Base-by-base conservation (phyloP, 257 asterid species). In the Gentiana dahurica region DNA sequence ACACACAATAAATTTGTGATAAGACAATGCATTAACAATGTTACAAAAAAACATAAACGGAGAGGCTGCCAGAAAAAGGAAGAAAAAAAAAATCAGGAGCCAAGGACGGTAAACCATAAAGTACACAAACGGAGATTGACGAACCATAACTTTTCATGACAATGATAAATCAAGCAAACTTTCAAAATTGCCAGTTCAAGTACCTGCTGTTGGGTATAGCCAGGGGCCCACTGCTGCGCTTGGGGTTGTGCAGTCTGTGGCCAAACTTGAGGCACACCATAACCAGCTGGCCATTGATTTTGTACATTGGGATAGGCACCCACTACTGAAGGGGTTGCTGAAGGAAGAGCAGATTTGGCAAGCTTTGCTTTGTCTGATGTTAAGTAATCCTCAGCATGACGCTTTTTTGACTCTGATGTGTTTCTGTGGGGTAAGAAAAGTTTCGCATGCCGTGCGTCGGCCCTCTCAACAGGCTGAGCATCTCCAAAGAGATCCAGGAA, bases 401-500 rank as follows among this genome's bases (percentile, higher is more conserved):
- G 99, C 73, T 92, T 92, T 81, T 76, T 86, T 2, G 95, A 88
- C 71, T 78, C 95, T 33, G 80, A 63, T n/a, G 89, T 65, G 72
- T 94, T 79, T 81, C 71, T 84, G 69, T 81, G 86, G 62, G 75
- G 87, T 70, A 82, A 73, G 76, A 92, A 92, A 55, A 85, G 79
- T 75, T 88, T 92, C 34, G 89, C 79, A 64, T 92, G 99, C 50
- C 95, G 84, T 61, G 79, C 68, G 69, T 82, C 91, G 36, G 95
- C 97, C 75, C 82, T 83, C 81, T 86, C 81, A 47, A 84, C 68
- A 34, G 80, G 56, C 65, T 69, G 68, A 12, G 73, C 85, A 61
- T 89, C 94, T 63, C 95, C 97, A 73, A 88, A 92, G 59, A 92
- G 85, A 73, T 92, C 97, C 93, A 92, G 63, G 71, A 92, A 88